These are phyloP conservation scores for Protea cynaroides DNA, from an alignment of 164 flowering plant genomes.

Conservation along the genomic window DNA sequence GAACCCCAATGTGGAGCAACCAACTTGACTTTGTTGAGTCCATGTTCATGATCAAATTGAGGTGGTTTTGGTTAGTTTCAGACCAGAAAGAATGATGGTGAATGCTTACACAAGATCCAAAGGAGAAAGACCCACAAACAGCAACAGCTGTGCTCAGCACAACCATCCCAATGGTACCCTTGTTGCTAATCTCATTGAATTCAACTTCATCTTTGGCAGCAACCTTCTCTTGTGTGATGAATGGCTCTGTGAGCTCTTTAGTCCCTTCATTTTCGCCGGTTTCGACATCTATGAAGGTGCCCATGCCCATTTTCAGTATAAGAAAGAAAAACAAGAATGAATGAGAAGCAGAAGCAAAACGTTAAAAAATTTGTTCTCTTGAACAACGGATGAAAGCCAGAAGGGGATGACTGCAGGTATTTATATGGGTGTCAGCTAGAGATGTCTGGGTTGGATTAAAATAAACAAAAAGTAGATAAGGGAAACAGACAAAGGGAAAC, in stretches of 20 bases:
- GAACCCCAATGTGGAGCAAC: neutral
- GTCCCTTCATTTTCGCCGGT: constrained; percentile 20
- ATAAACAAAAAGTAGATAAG: no score
- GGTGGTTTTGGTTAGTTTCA: neutral
- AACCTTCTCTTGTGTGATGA: constrained; percentile 13
- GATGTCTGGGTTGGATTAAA: no score
- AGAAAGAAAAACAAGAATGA: neutral
- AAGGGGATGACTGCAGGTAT: no score
- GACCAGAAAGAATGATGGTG: no score
- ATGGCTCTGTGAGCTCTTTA: constrained; percentile 27
- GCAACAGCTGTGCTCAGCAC: constrained; percentile 52
- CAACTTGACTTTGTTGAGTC: neutral
- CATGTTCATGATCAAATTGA: neutral
- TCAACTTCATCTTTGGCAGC: constrained; percentile 2
- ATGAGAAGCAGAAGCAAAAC: neutral
- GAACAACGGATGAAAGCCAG: no score
- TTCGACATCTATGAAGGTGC: constrained; percentile 24
- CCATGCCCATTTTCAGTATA: constrained; percentile 16
- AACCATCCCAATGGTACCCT: constrained; percentile 41
- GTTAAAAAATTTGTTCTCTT: neutral
- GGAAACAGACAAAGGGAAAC: no score
- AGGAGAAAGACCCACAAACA: constrained; percentile 59
- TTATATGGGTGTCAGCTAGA: no score
- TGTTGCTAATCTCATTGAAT: constrained; percentile 2
- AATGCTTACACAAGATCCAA: constrained; percentile 61